Percentiles rank a stretch among this genome's conserved stretches.
Evolutionary conservation across 768 basidiomycete species (phyloP).

Genomic region (Boletus reticulatus): DNA sequence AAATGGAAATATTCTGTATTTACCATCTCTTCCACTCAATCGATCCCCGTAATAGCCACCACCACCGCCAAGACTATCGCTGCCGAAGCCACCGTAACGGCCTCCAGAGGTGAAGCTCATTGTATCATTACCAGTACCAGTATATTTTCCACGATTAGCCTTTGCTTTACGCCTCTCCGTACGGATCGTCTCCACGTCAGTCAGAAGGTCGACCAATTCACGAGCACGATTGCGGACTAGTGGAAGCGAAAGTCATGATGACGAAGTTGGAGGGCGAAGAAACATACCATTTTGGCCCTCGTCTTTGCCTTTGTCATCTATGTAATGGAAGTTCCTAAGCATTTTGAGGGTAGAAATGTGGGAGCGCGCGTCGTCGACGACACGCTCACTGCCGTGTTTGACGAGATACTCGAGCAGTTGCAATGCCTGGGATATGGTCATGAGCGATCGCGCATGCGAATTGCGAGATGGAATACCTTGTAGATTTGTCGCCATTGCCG

Average conservation of each 20-base stretch:
- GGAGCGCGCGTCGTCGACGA: slow-evolving; percentile 94
- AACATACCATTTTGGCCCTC: slow-evolving; percentile 91
- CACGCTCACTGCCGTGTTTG: slow-evolving; percentile 96
- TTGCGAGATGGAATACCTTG: slow-evolving; percentile 55
- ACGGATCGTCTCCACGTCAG: slow-evolving; percentile 90
- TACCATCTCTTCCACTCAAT: slow-evolving; percentile 40
- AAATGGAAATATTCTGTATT: slow-evolving; percentile 14
- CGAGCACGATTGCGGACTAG: slow-evolving; percentile 92
- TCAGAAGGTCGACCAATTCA: slow-evolving; percentile 88
- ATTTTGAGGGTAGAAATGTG: slow-evolving; percentile 96
- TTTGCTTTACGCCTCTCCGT: slow-evolving; percentile 91
- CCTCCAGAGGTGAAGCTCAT: slow-evolving; percentile 59
- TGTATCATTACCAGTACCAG: slow-evolving; percentile 81
- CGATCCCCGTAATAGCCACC: slow-evolving; percentile 45
- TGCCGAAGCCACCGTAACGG: slow-evolving; percentile 71
- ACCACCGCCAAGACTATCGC: slow-evolving; percentile 40
- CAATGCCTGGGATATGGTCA: slow-evolving; percentile 55
- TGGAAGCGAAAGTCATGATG: not conserved
- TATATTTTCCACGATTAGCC: slow-evolving; percentile 84
- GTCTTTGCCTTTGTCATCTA: slow-evolving; percentile 98
- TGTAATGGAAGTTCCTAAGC: slow-evolving; percentile 96
- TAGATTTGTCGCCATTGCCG: slow-evolving; percentile 99
- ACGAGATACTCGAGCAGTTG: slow-evolving; percentile 94
- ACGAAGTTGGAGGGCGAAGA: not conserved
- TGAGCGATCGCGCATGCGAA: not conserved